A percentile compares a stretch with the other conserved stretches of the same genome.
Conservation (phyloP, 371 early-diverging fungal species). For the Rhizopus microsporus region DNA sequence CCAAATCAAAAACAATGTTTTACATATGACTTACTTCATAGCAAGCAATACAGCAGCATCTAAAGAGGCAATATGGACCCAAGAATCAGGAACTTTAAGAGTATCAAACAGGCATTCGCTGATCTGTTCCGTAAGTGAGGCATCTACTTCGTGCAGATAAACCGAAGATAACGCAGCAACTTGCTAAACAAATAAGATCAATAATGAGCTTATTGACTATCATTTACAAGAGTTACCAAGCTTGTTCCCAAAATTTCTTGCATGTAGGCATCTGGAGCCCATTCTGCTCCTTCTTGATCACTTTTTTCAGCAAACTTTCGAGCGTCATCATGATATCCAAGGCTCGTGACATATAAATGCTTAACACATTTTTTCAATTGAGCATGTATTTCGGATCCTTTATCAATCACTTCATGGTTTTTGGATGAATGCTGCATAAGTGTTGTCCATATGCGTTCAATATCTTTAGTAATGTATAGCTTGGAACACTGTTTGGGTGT, state of each 20-base stretch:
- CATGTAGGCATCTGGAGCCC: constrained; percentile 60
- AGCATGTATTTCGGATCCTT: constrained; percentile 17
- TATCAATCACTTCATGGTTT: background rate
- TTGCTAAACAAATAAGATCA: constrained; percentile 39
- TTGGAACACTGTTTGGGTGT: constrained; percentile 2
- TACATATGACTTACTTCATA: constrained; percentile 47
- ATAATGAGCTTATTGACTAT: background rate
- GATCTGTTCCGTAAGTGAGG: constrained; percentile 57
- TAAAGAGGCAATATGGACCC: constrained; percentile 59
- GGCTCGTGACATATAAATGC: constrained; percentile 54
- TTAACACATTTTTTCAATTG: constrained; percentile 38
- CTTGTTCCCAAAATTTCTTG: constrained; percentile 66
- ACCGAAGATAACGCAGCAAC: constrained; percentile 58
- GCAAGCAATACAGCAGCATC: constrained; percentile 63
- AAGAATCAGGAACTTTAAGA: constrained; percentile 51
- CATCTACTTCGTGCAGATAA: constrained; percentile 63
- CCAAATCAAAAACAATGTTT: background rate
- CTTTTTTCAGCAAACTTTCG: constrained; percentile 48
- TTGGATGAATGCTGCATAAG: constrained; percentile 40
- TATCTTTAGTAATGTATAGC: constrained; percentile 28
- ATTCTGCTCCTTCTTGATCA: constrained; percentile 46
- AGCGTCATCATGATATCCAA: constrained; percentile 61
- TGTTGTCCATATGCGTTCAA: constrained; percentile 48
- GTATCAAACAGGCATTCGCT: constrained; percentile 56
- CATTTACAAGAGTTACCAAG: constrained; percentile 48